phyloP scores from a whole-genome alignment of 2,329 filamentous ascomycete species.

The Neocatenulostroma microsporum region DNA sequence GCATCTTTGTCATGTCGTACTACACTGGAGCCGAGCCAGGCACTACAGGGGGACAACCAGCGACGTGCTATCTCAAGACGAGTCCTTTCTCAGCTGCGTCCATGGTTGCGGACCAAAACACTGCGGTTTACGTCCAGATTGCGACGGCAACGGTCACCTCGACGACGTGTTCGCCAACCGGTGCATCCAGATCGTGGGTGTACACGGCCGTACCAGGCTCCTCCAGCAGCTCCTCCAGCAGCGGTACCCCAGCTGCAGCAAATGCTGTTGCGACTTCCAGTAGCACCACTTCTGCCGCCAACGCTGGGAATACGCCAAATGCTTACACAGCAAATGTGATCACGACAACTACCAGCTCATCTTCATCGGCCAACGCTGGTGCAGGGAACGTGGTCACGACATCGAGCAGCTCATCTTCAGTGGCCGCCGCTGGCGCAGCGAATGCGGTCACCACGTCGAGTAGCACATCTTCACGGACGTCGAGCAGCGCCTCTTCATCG shows the following conservation, averaged over 20 bases:
- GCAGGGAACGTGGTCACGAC: not conserved
- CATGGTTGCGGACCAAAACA: not conserved
- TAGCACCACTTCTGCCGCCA: not conserved
- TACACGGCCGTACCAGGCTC: no score
- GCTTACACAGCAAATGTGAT: not conserved
- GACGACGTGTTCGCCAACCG: not conserved
- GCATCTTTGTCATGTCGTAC: conserved; percentile 1
- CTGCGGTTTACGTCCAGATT: not conserved
- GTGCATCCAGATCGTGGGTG: no score
- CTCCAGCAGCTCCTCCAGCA: no score
- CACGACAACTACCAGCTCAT: conserved; percentile 3
- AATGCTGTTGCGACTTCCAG: not conserved
- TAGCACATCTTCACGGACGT: not conserved
- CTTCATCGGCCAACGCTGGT: not conserved
- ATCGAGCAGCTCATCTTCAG: conserved; percentile 2
- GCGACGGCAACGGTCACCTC: not conserved
- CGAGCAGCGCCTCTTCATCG: no score
- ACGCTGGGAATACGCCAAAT: not conserved
- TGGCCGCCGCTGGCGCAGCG: conserved; percentile 1
- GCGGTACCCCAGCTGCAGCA: no score
- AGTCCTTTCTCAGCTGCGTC: no score
- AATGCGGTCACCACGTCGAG: conserved; percentile 4
- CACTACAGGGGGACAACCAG: not conserved
- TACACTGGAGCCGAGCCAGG: conserved; percentile 2
- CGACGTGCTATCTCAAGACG: no score